Evolutionary conservation across 2,329 filamentous ascomycete species (phyloP), one percentile per base, ranked within the genome.

Genomic region (Byssochlamys sp.): DNA sequence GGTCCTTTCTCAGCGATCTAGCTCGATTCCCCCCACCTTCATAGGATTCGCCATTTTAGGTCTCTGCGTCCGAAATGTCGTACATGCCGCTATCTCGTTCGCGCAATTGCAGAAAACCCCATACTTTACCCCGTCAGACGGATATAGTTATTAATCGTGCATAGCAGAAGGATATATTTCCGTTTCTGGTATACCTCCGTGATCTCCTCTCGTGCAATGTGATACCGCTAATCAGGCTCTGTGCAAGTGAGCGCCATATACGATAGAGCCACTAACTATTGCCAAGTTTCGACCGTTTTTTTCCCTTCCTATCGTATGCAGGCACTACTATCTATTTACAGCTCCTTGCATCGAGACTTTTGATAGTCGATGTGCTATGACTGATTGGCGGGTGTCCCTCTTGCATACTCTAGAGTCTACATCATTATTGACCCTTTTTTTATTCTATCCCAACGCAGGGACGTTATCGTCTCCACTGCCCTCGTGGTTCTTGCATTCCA

Each of bases 381-480:
- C n/a, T 19, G n/a, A 45, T 45, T 45, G 39, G 39, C 39, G 39
- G n/a, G 39, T 45, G 2, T 31, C 29, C 19, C 39, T 19, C n/a
- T 10, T 45, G 35, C 33, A 39, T 19, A 19, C 19, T 19, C 19
- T 19, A 19, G 19, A 19, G 19, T 19, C 19, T 19, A 19, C 19
- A 19, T 19, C 19, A 19, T 19, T n/a, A 19, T 31, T 28, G 19
- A 27, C 26, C 10, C 52, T 52, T 52, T 52, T 24, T 52, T 29
- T 24, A 11, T 50, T 52, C 54, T 57, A 60, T 54, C 28, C 55
- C 57, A 55, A 54, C 55, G 55, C 57, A 53, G 52, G 53, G 53
- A 55, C 35, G 54, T 53, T 58, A 53, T 52, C 27, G 55, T 53
- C 57, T 27, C 27, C 50, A 27, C 26, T 19, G 28, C 50, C 28